Conservation (phyloP, 2,329 filamentous ascomycete genomes). For the Exophiala phaeomuriformis region DNA sequence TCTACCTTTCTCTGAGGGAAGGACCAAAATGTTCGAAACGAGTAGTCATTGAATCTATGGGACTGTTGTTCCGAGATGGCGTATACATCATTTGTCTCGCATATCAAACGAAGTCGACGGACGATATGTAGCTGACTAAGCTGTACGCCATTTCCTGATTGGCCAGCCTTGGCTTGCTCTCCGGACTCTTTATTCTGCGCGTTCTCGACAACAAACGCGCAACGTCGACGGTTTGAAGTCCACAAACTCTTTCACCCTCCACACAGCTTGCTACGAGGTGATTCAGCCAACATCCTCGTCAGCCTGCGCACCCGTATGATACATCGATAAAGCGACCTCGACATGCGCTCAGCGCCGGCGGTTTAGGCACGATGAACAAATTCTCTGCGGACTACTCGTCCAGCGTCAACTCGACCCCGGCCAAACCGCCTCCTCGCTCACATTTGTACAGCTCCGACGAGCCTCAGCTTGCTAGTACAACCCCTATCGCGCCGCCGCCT, state of each 20-base stretch:
- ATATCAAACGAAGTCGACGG: no score
- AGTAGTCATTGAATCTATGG: no score
- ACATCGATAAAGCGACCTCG: background rate
- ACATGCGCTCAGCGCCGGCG: background rate
- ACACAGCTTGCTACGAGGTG: no score
- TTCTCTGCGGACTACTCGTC: slow-evolving; percentile 27
- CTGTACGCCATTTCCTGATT: no score
- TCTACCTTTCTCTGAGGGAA: no score
- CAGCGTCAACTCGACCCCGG: slow-evolving; percentile 23
- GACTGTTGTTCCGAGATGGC: no score
- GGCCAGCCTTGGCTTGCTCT: background rate
- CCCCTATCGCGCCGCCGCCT: slow-evolving; percentile 49
- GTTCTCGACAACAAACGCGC: background rate
- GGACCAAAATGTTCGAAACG: no score
- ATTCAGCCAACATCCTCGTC: background rate
- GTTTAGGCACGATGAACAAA: slow-evolving; percentile 18
- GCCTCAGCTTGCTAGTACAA: slow-evolving; percentile 30
- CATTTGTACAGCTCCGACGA: slow-evolving; percentile 17
- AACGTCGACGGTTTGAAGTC: background rate
- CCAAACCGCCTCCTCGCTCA: slow-evolving; percentile 10
- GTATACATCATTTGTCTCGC: no score
- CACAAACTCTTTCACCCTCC: background rate
- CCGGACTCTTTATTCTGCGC: background rate
- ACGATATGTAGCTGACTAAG: no score
- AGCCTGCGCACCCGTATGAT: background rate